A percentile compares a stretch with the other conserved stretches of the same genome.
These are phyloP conservation scores for Tuber aestivum DNA, from an alignment of 495 filamentous ascomycete genomes.

Conservation along the genomic window DNA sequence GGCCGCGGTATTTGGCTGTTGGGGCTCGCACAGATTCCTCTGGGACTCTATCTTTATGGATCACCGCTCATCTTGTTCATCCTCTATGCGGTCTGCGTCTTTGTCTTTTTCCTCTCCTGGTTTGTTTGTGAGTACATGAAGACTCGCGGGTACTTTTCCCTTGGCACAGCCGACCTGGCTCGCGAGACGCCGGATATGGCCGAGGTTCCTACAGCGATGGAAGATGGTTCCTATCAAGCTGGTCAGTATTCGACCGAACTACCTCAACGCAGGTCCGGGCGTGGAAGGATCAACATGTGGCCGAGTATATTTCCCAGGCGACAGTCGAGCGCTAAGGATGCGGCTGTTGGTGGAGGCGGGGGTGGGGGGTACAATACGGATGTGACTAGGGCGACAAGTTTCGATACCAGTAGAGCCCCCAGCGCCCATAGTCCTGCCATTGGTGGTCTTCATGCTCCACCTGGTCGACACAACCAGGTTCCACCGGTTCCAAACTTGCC, in stretches of 20 bases:
- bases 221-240: not conserved
- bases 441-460: slow-evolving; percentile 35
- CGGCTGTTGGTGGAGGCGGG: slow-evolving; percentile 19
- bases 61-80: slow-evolving; percentile 80
- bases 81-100: slow-evolving; percentile 62
- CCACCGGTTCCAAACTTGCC: slow-evolving; percentile 37
- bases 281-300: not conserved
- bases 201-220: not conserved
- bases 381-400: slow-evolving; percentile 28
- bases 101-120: slow-evolving; percentile 35
- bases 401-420: slow-evolving; percentile 39
- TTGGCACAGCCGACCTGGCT: slow-evolving; percentile 3
- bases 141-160: slow-evolving; percentile 31
- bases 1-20: slow-evolving; percentile 70
- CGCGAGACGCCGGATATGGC: slow-evolving; percentile 1
- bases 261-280: not conserved
- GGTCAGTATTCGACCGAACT: not conserved
- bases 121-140: slow-evolving; percentile 38
- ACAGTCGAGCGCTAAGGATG: slow-evolving; percentile 26
- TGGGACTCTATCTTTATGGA: slow-evolving; percentile 88
- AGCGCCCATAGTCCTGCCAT: slow-evolving; percentile 36
- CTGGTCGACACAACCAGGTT: slow-evolving; percentile 33
- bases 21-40: slow-evolving; percentile 77
- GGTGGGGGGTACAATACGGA: not conserved
- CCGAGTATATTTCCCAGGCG: not conserved